Conservation (phyloP, 140 eudicot species). For the Cichorium intybus region DNA sequence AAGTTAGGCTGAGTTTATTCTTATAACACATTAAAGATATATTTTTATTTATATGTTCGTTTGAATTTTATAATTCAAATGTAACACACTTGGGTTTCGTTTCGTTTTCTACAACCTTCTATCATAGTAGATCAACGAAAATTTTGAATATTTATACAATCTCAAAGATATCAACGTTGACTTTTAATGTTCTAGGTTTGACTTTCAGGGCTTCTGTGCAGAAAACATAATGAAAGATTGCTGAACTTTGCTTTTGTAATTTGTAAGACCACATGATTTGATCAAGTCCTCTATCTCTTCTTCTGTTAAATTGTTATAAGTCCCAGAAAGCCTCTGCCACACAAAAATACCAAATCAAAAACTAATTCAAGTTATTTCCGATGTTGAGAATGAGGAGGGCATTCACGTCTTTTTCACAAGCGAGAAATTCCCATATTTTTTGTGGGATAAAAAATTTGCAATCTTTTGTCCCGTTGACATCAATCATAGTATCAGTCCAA, state of each 20-base stretch:
- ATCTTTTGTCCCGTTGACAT: no score
- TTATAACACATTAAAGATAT: no score
- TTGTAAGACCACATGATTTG: constrained; percentile 71
- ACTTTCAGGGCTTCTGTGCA: constrained; percentile 63
- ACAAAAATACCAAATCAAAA: constrained; percentile 6
- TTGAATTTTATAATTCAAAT: background rate
- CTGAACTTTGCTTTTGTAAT: constrained; percentile 60
- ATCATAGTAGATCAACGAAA: background rate
- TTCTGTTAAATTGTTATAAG: constrained; percentile 48
- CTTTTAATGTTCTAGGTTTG: background rate
- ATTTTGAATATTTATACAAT: constrained; percentile 2
- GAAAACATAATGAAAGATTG: constrained; percentile 86
- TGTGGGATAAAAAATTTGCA: no score
- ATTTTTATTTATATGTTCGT: background rate
- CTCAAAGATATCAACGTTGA: background rate
- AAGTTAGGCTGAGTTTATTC: no score
- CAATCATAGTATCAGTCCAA: background rate
- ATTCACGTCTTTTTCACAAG: background rate
- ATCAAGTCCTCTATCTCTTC: constrained; percentile 86
- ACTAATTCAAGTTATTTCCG: background rate
- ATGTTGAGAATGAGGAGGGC: background rate
- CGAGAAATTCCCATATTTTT: background rate
- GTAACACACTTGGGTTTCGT: background rate
- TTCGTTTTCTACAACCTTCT: constrained; percentile 3
- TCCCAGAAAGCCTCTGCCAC: constrained; percentile 44